Evolutionary conservation across 148 eudicot species (phyloP), one percentile per base, ranked within the genome.

Genomic region (Cornus suecica): DNA sequence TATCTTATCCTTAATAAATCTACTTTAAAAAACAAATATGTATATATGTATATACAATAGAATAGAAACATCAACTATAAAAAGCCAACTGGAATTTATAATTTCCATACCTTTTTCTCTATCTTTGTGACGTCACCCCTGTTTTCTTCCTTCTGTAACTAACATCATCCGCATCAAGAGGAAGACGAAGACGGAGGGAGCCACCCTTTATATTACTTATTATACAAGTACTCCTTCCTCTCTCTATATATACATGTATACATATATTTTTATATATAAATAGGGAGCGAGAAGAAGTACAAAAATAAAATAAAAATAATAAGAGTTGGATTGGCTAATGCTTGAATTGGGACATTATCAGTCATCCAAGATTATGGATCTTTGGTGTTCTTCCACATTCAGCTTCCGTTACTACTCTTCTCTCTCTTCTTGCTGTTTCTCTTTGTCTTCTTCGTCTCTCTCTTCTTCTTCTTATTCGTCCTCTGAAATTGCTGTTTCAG

Each of bases 91-190:
- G 14, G 61, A n/a, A n/a, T 13, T 69, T 45, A 30, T 32, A 25
- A 41, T 69, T 23, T 41, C 63, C n/a, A 69, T 32, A 63, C 29
- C 69, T 28, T 32, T 1, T 28, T 67, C 24, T 25, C 25, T 51
- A 51, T 25, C 73, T 70, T 70, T 70, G 25, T 51, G 30, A 70
- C 73, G 37, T 20, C 71, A 69, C 42, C 18, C 28, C 15, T 22
- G 71, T 52, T 28, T 69, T 37, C 28, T 69, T 69, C 37, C 28
- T 20, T 9, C 15, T 32, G 52, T 30, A 10, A 16, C 20, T n/a
- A 5, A 16, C 70, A 31, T 31, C 48, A 67, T 29, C 68, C 20
- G 15, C 20, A 48, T 11, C 54, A 48, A 16, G 54, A 48, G 54
- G 20, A 48, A 48, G 54, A 48, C 15, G 54, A 48, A 48, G 18